Evolutionary conservation across 306 rosid genomes (phyloP).

Genomic region (Vicia villosa): DNA sequence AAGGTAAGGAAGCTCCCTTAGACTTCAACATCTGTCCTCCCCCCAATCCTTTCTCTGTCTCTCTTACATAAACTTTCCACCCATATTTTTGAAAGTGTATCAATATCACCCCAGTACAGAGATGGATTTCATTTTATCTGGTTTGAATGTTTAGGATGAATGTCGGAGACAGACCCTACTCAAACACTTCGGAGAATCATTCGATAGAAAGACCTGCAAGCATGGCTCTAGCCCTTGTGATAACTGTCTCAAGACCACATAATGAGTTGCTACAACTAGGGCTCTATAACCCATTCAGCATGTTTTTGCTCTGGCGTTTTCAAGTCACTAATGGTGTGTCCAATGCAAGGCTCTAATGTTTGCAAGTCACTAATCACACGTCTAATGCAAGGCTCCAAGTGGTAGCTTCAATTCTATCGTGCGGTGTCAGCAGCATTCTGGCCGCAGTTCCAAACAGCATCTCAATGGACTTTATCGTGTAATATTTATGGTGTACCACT

Average conservation of each 20-base stretch:
- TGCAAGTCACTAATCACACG: neutral
- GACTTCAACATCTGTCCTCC: constrained; percentile 15
- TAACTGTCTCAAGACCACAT: constrained; percentile 69
- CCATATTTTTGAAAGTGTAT: no score
- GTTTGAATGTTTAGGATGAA: constrained; percentile 52
- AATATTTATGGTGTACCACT: constrained; percentile 8
- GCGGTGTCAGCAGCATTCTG: neutral
- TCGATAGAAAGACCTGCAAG: constrained; percentile 71
- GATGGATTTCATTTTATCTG: neutral
- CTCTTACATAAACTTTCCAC: neutral
- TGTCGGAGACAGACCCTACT: constrained; percentile 89
- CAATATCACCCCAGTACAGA: no score
- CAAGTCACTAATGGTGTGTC: neutral
- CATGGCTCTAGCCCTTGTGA: constrained; percentile 84
- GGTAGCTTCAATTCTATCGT: neutral
- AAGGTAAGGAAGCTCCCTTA: constrained; percentile 54
- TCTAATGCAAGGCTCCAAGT: neutral
- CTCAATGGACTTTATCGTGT: neutral
- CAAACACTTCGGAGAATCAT: constrained; percentile 82
- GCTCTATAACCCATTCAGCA: constrained; percentile 2
- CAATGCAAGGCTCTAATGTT: neutral
- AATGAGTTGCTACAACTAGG: constrained; percentile 42
- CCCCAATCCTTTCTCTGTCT: neutral
- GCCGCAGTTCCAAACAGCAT: neutral
- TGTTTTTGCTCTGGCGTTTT: neutral